Percentiles rank a stretch among this genome's conserved stretches.
Conservation (phyloP, 2,329 filamentous ascomycete species). For the Hymenoscyphus albidus region DNA sequence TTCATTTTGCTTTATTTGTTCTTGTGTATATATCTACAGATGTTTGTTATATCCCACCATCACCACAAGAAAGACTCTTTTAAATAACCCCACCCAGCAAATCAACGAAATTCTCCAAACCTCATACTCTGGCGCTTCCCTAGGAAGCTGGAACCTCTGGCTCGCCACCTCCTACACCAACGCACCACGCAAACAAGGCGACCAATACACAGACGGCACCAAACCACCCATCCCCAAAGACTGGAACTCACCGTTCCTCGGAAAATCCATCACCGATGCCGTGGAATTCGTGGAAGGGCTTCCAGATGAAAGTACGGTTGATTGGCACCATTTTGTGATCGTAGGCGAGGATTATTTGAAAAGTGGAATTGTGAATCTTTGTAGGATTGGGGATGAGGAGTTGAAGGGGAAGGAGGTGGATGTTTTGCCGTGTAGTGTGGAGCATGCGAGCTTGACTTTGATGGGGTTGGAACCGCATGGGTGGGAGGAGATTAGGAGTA, state of each 20-base stretch:
- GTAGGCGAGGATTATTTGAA: neutral
- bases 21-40: neutral
- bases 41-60: neutral
- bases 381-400: slow-evolving; percentile 6
- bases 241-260: neutral
- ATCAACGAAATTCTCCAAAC: slow-evolving; percentile 4
- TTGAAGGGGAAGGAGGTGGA: neutral
- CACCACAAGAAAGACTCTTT: neutral
- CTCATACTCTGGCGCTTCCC: neutral
- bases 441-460: neutral
- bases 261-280: neutral
- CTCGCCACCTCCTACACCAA: neutral
- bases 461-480: neutral
- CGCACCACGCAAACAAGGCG: neutral
- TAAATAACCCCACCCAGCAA: neutral
- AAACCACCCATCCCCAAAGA: slow-evolving; percentile 1
- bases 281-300: neutral
- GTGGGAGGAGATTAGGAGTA: slow-evolving; percentile 2
- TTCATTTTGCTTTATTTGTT: slow-evolving; percentile 1
- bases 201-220: neutral
- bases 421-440: slow-evolving; percentile 3
- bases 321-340: slow-evolving; percentile 5
- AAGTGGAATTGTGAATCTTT: neutral
- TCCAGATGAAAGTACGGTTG: neutral
- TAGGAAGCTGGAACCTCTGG: neutral